Evolutionary conservation across 2,329 filamentous ascomycete genomes (phyloP).

Genomic region (Pezicula rhizophila): DNA sequence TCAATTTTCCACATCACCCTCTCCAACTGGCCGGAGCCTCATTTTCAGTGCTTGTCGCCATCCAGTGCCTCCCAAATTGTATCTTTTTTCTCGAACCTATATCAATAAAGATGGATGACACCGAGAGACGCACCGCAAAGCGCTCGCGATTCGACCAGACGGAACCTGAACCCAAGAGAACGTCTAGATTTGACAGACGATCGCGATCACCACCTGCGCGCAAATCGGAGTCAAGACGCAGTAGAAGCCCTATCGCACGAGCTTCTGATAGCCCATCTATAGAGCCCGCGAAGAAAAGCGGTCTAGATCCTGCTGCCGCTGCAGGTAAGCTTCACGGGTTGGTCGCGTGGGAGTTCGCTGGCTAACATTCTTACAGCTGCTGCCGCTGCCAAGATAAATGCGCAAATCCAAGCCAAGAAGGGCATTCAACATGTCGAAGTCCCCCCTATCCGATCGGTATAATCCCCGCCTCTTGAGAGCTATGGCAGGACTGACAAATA

Average conservation of each 20-base stretch:
- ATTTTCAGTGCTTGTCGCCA: not conserved
- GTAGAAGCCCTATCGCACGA: conserved; percentile 68
- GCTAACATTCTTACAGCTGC: conserved; percentile 55
- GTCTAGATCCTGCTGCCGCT: conserved; percentile 66
- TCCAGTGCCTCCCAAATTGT: too few relatives aligned
- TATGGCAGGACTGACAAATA: not conserved
- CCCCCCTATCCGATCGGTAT: conserved; percentile 65
- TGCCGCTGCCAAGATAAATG: conserved; percentile 82
- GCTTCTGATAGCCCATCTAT: conserved; percentile 26
- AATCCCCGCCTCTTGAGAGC: conserved; percentile 8
- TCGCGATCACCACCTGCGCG: conserved; percentile 72
- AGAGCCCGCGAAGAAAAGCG: conserved; percentile 34
- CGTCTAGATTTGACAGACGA: conserved; percentile 83
- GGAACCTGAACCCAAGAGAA: conserved; percentile 69
- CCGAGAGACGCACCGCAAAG: conserved; percentile 67
- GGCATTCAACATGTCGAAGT: conserved; percentile 87
- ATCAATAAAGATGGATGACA: conserved; percentile 59
- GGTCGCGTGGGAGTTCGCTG: conserved; percentile 3
- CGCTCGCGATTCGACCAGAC: conserved; percentile 93
- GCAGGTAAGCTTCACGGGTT: conserved; percentile 52
- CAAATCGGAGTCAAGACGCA: conserved; percentile 64
- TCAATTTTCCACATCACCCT: too few relatives aligned
- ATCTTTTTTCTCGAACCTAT: not conserved
- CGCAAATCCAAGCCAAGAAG: conserved; percentile 77
- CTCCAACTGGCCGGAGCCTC: not conserved